Evolutionary conservation across 2,329 filamentous ascomycete genomes (phyloP).

Genomic region (Phialemoniopsis sp.): DNA sequence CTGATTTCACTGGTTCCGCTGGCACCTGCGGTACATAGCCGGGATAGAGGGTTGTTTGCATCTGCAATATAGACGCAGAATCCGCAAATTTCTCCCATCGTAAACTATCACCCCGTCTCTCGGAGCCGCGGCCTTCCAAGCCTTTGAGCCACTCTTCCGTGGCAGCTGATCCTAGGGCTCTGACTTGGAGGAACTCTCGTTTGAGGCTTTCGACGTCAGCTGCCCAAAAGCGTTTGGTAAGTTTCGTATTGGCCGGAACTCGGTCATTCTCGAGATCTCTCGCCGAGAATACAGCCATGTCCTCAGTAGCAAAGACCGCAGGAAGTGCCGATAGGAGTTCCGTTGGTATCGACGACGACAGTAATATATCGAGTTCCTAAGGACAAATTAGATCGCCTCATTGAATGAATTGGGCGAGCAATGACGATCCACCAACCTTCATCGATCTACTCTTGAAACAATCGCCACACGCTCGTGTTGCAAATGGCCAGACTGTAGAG

Average conservation of each 20-base stretch:
- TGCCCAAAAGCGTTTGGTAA: constrained; percentile 64
- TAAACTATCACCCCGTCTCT: constrained; percentile 54
- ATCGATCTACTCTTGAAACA: constrained; percentile 59
- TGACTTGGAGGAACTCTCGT: constrained; percentile 58
- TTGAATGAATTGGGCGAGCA: constrained; percentile 2
- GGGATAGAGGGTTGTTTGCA: constrained; percentile 25
- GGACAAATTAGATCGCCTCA: constrained; percentile 8
- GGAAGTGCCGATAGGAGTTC: constrained; percentile 65
- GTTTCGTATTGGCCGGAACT: constrained; percentile 38
- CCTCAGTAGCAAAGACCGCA: constrained; percentile 60
- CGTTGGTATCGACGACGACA: constrained; percentile 57
- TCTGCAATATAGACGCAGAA: constrained; percentile 33
- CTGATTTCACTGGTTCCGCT: too few species aligned
- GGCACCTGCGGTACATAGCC: constrained; percentile 4
- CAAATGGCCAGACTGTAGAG: constrained; percentile 68
- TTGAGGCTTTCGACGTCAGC: constrained; percentile 59
- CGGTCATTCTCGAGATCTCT: constrained; percentile 47
- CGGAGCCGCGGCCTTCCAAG: constrained; percentile 58
- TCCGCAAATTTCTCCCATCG: constrained; percentile 74
- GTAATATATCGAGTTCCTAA: constrained; percentile 67
- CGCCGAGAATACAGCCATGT: constrained; percentile 56
- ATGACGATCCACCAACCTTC: constrained; percentile 51
- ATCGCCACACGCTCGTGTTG: constrained; percentile 57
- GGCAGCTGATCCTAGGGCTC: constrained; percentile 61
- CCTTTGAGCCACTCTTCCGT: constrained; percentile 79